These are phyloP conservation scores for Yarrowia deformans DNA, from an alignment of 805 yeast genomes.

Conservation along the genomic window DNA sequence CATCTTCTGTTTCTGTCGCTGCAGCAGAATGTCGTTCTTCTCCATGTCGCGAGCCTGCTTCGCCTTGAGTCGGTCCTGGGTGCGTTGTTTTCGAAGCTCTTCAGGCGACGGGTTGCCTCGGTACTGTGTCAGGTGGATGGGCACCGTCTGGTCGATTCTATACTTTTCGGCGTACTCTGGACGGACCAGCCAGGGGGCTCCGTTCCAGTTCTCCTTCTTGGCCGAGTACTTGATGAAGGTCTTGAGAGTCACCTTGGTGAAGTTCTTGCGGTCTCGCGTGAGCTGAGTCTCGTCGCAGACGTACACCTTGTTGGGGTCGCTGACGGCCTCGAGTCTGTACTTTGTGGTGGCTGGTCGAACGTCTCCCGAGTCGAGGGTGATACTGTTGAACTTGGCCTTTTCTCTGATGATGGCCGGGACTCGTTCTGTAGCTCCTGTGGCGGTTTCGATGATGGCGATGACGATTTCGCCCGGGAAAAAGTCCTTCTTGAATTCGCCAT, in stretches of 20 bases:
- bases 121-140: conserved; percentile 44
- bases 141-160: conserved; percentile 57
- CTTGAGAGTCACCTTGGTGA: conserved; percentile 88
- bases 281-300: conserved; percentile 78
- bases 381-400: conserved; percentile 71
- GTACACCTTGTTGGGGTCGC: conserved; percentile 59
- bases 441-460: conserved; percentile 19
- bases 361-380: conserved; percentile 50
- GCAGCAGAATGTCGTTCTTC: conserved; percentile 9
- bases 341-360: conserved; percentile 64
- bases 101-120: conserved; percentile 39
- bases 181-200: conserved; percentile 96
- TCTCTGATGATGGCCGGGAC: conserved; percentile 74
- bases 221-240: conserved; percentile 84
- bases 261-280: conserved; percentile 80
- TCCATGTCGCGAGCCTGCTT: conserved; percentile 33
- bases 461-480: conserved; percentile 93
- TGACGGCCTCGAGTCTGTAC: conserved; percentile 70
- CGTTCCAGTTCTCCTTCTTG: conserved; percentile 78
- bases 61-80: conserved; percentile 38
- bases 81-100: conserved; percentile 39
- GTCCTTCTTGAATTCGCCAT: conserved; percentile 75
- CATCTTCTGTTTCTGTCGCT: conserved; percentile 20
- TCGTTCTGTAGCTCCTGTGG: conserved; percentile 48
- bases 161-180: conserved; percentile 74